Base-by-base conservation (phyloP, 352 stramenopile species). In the Aphanomyces invadans region DNA sequence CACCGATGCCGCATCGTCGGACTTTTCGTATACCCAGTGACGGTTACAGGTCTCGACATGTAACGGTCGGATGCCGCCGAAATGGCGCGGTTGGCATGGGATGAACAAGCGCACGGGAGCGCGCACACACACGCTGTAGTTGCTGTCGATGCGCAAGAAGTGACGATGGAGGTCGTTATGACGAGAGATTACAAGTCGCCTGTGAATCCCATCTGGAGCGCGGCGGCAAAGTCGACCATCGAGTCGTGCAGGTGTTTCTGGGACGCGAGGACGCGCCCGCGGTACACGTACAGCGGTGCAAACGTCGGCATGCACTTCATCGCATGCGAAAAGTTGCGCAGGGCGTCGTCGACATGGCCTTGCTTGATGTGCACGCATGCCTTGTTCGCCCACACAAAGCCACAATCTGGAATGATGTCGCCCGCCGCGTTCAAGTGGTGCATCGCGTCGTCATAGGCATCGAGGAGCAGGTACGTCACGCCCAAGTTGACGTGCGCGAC, bases 191-290 rank as follows among this genome's bases (percentile, higher is more conserved):
- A 92, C 19, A 92, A 51, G 62, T 87, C 86, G 19, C 77, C 81
- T 55, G 86, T 79, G 55, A 88, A 90, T 17, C 83, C 83, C 17
- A 92, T 73, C 60, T 79, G 77, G 25, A 92, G 72, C 15, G 80
- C 83, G 0, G 81, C 88, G 15, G 81, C 86, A 68, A 89, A 92
- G 55, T 92, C 78, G 31, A 90, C 78, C 81, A 92, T 88, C 2
- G 83, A 81, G 55, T 90, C 83, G 44, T 90, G 81, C 49, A 90
- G 65, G 2, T 79, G 79, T 70, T 88, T 89, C 39, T 89, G 83
- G 51, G 85, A 69, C 32, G 83, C 78, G 42, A 90, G 75, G 45
- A 92, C 77, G 66, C 86, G 86, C 38, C 79, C 83, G 2, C 80
- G 70, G 12, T 76, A 75, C 19, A 90, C 56, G 46, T 89, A 92